phyloP scores from a whole-genome alignment of 768 basidiomycete species.

The Rhizopogon roseolus region DNA sequence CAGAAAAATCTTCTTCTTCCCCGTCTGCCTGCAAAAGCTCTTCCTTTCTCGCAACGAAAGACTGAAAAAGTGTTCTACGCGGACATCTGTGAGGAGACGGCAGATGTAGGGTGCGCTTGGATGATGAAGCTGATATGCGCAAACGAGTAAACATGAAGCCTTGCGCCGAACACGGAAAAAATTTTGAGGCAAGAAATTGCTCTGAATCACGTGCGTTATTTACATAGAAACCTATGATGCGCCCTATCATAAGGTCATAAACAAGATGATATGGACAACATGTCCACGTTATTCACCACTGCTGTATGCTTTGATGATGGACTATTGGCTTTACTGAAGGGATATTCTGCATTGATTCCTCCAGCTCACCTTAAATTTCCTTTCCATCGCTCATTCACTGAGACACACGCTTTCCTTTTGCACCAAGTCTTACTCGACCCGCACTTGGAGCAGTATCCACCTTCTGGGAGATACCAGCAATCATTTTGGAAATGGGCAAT shows the following conservation, averaged over 20 bases:
- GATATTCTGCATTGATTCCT: constrained; percentile 49
- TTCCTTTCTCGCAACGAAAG: constrained; percentile 2
- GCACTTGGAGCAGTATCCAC: constrained; percentile 56
- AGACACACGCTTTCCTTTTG: constrained; percentile 55
- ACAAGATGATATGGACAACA: not conserved
- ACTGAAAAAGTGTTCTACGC: constrained; percentile 17
- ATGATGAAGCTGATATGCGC: constrained; percentile 7
- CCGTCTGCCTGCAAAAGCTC: not conserved
- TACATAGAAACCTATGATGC: too few relatives aligned
- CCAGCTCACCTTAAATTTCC: constrained; percentile 41
- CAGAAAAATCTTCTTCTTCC: constrained; percentile 13
- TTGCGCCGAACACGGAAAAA: constrained; percentile 5
- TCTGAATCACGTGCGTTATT: not conserved
- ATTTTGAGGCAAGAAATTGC: constrained; percentile 6
- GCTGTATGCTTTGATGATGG: not conserved
- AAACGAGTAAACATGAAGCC: constrained; percentile 19
- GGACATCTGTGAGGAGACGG: constrained; percentile 4
- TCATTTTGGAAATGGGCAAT: constrained; percentile 76
- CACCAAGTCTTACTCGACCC: constrained; percentile 42
- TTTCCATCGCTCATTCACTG: constrained; percentile 25
- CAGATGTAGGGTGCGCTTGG: constrained; percentile 4
- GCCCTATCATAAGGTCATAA: too few relatives aligned
- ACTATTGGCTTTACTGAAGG: constrained; percentile 42
- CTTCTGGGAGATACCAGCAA: constrained; percentile 57
- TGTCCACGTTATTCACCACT: not conserved